These are phyloP conservation scores for Chlamydomonas reinhardtii DNA, from an alignment of 163 green algal genomes.

Conservation along the genomic window DNA sequence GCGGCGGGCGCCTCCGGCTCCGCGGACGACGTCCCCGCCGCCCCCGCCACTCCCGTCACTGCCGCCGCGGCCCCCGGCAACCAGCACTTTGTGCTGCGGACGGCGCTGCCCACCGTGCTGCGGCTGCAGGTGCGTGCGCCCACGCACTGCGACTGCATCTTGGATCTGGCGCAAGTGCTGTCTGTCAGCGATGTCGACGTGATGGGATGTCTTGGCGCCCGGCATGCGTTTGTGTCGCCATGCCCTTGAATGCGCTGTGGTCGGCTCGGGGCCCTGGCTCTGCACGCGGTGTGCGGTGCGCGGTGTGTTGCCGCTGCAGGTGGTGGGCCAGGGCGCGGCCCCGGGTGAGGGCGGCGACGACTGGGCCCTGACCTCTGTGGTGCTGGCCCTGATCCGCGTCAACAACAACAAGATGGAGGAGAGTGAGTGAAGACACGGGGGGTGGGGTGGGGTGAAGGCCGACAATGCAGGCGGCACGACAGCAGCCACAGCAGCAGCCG, in stretches of 20 bases:
- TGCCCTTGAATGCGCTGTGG: too few species aligned
- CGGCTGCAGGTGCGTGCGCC: conserved; percentile 14
- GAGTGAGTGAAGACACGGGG: not conserved
- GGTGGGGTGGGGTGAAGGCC: not conserved
- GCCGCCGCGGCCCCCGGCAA: not conserved
- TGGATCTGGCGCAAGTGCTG: too few species aligned
- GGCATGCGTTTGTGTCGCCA: too few species aligned
- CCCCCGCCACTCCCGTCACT: not conserved
- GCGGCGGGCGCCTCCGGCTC: not conserved
- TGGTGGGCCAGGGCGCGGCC: not conserved
- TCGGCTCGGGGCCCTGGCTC: too few species aligned
- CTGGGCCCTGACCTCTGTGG: not conserved
- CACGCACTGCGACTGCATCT: too few species aligned
- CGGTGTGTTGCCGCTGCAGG: not conserved
- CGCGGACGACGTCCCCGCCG: not conserved
- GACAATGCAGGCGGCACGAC: not conserved
- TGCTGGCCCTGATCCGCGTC: conserved; percentile 15
- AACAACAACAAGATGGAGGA: conserved; percentile 16
- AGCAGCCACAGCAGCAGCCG: not conserved
- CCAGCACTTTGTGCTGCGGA: conserved; percentile 25
- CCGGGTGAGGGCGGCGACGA: not conserved
- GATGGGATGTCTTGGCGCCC: too few species aligned
- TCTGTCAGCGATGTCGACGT: too few species aligned
- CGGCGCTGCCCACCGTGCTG: conserved; percentile 25
- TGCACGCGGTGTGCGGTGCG: too few species aligned